Percentiles rank a stretch among this genome's conserved stretches.
phyloP scores from a whole-genome alignment of 2,329 filamentous ascomycete species.

The Stachybotrys echinatus region DNA sequence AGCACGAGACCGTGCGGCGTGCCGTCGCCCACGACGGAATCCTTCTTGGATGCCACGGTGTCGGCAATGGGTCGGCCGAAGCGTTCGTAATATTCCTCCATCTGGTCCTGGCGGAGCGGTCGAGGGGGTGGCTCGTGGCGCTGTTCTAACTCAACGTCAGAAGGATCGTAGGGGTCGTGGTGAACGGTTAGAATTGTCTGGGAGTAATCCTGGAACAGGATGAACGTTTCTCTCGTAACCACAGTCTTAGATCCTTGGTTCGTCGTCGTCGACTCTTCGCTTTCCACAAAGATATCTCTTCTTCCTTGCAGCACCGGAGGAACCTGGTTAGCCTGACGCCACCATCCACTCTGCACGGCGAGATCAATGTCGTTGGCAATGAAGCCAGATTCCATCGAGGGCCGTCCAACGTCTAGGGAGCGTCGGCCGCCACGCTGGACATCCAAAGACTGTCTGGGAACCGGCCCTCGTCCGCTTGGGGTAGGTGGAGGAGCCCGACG shows the following conservation, averaged over 20 bases:
- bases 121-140: slow-evolving; percentile 80
- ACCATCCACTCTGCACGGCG: slow-evolving; percentile 72
- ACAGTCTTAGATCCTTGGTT: slow-evolving; percentile 65
- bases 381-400: slow-evolving; percentile 72
- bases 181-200: slow-evolving; percentile 81
- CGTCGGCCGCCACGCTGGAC: slow-evolving; percentile 36
- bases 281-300: slow-evolving; percentile 76
- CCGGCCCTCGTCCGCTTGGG: slow-evolving; percentile 13
- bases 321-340: slow-evolving; percentile 72
- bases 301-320: slow-evolving; percentile 79
- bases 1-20: slow-evolving; percentile 71
- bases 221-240: slow-evolving; percentile 73
- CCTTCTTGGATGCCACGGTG: slow-evolving; percentile 65
- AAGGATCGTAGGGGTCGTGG: slow-evolving; percentile 70
- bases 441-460: slow-evolving; percentile 27
- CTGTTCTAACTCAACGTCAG: slow-evolving; percentile 74
- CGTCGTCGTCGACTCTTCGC: slow-evolving; percentile 68
- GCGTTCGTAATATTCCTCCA: slow-evolving; percentile 77
- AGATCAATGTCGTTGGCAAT: slow-evolving; percentile 88
- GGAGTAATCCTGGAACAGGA: slow-evolving; percentile 95
- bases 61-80: slow-evolving; percentile 77
- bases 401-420: slow-evolving; percentile 72
- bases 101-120: slow-evolving; percentile 81
- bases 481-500: slow-evolving; percentile 38
- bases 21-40: slow-evolving; percentile 78